phyloP scores from a whole-genome alignment of 257 asterid species.

The Primulina tabacum region DNA sequence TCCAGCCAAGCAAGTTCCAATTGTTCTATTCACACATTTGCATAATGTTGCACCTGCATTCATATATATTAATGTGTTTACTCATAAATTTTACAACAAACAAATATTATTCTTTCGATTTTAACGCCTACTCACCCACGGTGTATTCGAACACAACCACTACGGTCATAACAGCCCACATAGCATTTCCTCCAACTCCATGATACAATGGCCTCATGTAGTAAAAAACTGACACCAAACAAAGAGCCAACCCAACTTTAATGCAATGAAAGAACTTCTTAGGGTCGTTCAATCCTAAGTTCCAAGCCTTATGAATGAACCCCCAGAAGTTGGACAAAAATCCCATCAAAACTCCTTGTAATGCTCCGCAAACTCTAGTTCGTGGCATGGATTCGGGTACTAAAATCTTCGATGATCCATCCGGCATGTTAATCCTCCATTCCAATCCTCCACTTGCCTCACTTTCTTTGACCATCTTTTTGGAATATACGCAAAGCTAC shows the following conservation, averaged over 20 bases:
- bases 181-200: conserved; percentile 79
- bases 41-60: conserved; percentile 63
- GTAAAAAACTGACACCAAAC: conserved; percentile 66
- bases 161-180: conserved; percentile 94
- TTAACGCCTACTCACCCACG: conserved; percentile 49
- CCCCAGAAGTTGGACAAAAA: conserved; percentile 27
- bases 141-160: conserved; percentile 80
- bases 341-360: conserved; percentile 26
- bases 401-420: conserved; percentile 44
- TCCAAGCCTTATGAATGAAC: conserved; percentile 63
- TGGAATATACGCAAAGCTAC: neutral
- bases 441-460: conserved; percentile 39
- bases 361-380: conserved; percentile 16
- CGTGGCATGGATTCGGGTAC: conserved; percentile 28
- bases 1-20: conserved; percentile 67
- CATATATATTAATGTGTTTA: neutral
- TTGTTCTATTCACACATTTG: conserved; percentile 63
- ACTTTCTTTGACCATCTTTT: conserved; percentile 39
- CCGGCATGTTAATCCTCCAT: conserved; percentile 57
- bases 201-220: conserved; percentile 79
- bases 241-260: conserved; percentile 75
- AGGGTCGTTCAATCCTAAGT: conserved; percentile 54
- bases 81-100: neutral
- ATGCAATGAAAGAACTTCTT: conserved; percentile 62
- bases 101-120: too few species aligned